Evolutionary conservation across 768 basidiomycete genomes (phyloP), one percentile per base, ranked within the genome.

Genomic region (Fomitopsis pulvina): DNA sequence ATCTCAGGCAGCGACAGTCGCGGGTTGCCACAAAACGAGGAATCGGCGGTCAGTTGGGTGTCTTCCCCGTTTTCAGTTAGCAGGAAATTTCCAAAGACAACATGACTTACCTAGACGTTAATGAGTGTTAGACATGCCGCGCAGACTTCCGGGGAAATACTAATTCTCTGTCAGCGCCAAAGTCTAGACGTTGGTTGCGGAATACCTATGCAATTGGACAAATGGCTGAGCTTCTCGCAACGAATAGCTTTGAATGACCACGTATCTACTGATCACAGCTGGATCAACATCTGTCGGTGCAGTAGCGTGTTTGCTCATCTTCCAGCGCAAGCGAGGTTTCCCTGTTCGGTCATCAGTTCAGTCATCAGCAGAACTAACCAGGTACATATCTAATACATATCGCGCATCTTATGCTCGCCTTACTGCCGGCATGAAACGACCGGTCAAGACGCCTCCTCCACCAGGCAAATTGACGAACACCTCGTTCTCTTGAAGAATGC

Each of bases 41-140:
- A 10, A n/a, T 57, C 52, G 52, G 52, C 53, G 4, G 47, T 25
- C 14, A 57, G 44, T n/a, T 53, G 51, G 44, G 53, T 53, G 16
- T 34, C 47, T 21, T 57, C 55, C 1, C 55, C 55, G 14, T 53
- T 52, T 18, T 57, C 55, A 2, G 52, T 53, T 8, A 24, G 24
- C 21, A 2, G 12, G 18, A 27, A 38, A 26, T 8, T 10, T 26
- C n/a, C n/a, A n/a, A n/a, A n/a, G n/a, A n/a, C n/a, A 37, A n/a
- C 20, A 4, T 20, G 7, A 30, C 52, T 18, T 24, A 53, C 52
- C 52, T 52, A n/a, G 50, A 48, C 5, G 55, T 42, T n/a, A 57
- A 51, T 1, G 46, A 43, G 27, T 53, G 52, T 1, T 52, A 52
- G 1, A 57, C 24, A 2, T 52, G 53, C 24, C 39, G 50, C 8